Evolutionary conservation across 2,329 filamentous ascomycete genomes (phyloP), one percentile per base, ranked within the genome.

Genomic region (Colletotrichum eremochloae): DNA sequence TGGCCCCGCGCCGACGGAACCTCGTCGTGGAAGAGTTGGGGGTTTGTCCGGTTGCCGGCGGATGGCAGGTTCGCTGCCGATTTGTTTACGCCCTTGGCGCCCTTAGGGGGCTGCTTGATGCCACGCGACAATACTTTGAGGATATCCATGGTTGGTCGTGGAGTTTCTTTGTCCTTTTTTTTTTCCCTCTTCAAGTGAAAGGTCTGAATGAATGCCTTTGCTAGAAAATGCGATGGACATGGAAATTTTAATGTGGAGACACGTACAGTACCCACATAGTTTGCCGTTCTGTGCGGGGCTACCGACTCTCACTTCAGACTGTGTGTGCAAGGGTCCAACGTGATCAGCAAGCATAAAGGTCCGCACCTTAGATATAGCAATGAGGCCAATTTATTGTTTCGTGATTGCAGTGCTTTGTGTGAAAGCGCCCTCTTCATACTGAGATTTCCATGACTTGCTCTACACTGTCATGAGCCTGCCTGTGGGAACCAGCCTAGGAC

Each of bases 71-170:
- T 87, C 3, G 82, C 77, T 29, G 81, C 74, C 40, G 80, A 77
- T 38, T 69, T 75, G 40, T 76, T 77, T 40, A 80, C 78, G 52
- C 81, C 78, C 7, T 75, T 74, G 15, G 79, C 73, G 24, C 78
- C 76, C 69, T 83, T 85, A 6, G 84, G 78, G 18, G 85, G 83
- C 77, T 85, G 85, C 74, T 93, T 94, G 3, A 90, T 90, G 69
- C 92, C 92, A 63, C 92, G 88, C 46, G 92, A 93, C 71, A 95
- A 84, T 42, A 95, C 84, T 77, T 91, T 94, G 78, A 94, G 85
- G 67, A 94, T 90, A 82, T 95, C 92, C 92, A 93, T 93, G 68
- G 61, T 76, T 67, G 57, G n/a, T 36, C 24, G 42, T 71, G 71
- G 48, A 67, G 57, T 58, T 40, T 29, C 0, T 1, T 63, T 24